Percentiles rank a stretch among this genome's conserved stretches.
Conservation (phyloP, 495 filamentous ascomycete genomes). For the Aspergillus sclerotiicarbonarius region DNA sequence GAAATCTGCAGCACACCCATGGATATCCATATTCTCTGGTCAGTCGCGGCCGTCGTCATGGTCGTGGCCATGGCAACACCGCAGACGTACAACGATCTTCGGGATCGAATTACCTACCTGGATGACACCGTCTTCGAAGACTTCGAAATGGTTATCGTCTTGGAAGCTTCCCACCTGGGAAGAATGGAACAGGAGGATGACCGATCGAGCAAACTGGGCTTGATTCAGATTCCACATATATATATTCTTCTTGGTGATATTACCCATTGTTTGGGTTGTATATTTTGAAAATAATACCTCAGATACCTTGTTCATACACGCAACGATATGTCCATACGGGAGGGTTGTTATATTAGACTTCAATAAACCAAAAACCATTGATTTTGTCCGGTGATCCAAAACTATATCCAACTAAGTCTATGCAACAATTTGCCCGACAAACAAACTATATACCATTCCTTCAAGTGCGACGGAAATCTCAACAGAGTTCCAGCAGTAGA, state of each 20-base stretch:
- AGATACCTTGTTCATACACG: neutral
- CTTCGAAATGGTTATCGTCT: neutral
- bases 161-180: neutral
- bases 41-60: conserved; percentile 17
- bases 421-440: neutral
- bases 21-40: conserved; percentile 16
- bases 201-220: neutral
- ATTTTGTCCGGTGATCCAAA: neutral
- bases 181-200: neutral
- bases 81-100: conserved; percentile 10
- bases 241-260: neutral
- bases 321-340: neutral
- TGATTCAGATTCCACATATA: neutral
- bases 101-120: conserved; percentile 16
- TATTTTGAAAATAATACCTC: neutral
- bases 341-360: neutral
- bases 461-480: neutral
- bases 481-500: too few species aligned
- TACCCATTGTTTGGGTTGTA: neutral
- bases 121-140: neutral
- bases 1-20: conserved; percentile 17
- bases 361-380: neutral
- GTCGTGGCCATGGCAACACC: conserved; percentile 29
- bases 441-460: neutral
- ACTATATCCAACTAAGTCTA: neutral